These are phyloP conservation scores for Camellia japonica DNA, from an alignment of 148 eudicot species.

Conservation along the genomic window DNA sequence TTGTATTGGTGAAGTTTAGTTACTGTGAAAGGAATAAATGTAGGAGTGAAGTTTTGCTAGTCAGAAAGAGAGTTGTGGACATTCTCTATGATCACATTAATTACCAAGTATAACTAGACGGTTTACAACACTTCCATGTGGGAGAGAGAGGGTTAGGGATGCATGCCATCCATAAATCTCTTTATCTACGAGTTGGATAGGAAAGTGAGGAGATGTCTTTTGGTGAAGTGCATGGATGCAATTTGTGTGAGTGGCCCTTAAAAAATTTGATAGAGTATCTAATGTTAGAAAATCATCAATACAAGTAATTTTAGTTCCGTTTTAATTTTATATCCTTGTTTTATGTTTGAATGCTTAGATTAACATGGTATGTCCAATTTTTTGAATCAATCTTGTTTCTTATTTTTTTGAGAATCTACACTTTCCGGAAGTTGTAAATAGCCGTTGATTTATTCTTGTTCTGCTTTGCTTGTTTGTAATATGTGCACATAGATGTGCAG, in stretches of 20 bases:
- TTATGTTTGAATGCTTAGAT: background rate
- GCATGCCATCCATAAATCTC: background rate
- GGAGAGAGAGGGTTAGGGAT: background rate
- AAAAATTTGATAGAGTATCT: background rate
- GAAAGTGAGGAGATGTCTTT: background rate
- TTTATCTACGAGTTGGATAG: background rate
- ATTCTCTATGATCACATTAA: background rate
- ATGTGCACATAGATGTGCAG: slow-evolving; percentile 42
- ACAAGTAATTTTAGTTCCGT: background rate
- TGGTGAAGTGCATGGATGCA: background rate
- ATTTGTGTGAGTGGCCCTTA: background rate
- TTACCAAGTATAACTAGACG: background rate
- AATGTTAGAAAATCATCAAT: background rate
- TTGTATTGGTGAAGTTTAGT: background rate
- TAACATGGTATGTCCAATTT: background rate
- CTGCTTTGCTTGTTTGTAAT: slow-evolving; percentile 9
- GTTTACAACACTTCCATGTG: background rate
- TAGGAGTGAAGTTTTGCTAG: background rate
- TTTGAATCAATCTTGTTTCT: background rate
- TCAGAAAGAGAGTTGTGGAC: background rate
- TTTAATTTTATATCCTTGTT: background rate
- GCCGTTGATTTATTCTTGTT: background rate
- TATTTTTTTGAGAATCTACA: background rate
- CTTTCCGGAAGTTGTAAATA: background rate
- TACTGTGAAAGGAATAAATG: background rate